phyloP scores from a whole-genome alignment of 306 rosid species.

The Malus sylvestris region DNA sequence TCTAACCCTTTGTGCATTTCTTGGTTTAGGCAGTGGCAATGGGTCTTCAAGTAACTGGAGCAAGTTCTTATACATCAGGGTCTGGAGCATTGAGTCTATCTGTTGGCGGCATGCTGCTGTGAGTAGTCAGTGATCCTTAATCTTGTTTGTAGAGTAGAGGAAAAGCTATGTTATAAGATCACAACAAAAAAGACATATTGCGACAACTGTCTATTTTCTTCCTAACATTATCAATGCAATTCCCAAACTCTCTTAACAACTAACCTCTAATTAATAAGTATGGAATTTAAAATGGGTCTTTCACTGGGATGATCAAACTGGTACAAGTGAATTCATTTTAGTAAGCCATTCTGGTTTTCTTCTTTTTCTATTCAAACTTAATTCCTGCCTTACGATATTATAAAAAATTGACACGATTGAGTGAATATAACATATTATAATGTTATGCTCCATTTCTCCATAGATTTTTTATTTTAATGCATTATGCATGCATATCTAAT shows the following conservation, averaged over 20 bases:
- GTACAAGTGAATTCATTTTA: not conserved
- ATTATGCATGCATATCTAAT: not conserved
- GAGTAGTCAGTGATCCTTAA: slow-evolving; percentile 34
- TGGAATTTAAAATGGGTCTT: not conserved
- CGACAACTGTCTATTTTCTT: not conserved
- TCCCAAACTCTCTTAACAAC: not conserved
- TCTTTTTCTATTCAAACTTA: not conserved
- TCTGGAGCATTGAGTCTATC: slow-evolving; percentile 54
- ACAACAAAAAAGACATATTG: not conserved
- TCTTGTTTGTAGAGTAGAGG: not conserved
- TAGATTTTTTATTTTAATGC: slow-evolving; percentile 1
- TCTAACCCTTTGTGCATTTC: slow-evolving; percentile 16
- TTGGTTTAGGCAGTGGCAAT: slow-evolving; percentile 54
- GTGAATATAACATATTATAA: not conserved
- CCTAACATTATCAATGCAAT: not conserved
- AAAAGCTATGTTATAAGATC: not conserved
- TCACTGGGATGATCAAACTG: not conserved
- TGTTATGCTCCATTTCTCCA: not conserved
- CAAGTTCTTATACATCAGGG: slow-evolving; percentile 48
- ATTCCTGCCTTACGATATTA: not conserved
- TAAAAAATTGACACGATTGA: not conserved
- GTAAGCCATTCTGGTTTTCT: not conserved
- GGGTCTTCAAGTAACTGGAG: slow-evolving; percentile 64
- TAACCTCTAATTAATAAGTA: not conserved
- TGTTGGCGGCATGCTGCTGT: slow-evolving; percentile 79